Conservation (phyloP, 2,329 filamentous ascomycete genomes). For the Chalaropsis thielavioides region DNA sequence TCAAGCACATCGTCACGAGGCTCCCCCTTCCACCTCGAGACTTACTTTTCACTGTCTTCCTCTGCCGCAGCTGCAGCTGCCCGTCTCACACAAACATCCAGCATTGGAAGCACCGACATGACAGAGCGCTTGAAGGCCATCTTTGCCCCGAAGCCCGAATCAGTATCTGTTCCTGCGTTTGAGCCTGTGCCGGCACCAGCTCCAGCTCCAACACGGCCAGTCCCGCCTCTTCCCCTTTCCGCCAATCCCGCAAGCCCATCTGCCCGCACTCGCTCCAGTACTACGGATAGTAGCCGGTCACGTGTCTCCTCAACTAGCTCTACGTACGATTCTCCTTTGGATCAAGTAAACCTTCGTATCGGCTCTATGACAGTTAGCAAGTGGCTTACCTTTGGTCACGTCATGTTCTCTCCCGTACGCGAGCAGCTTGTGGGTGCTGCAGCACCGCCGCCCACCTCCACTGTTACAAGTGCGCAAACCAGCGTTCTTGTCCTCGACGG, state of each 20-base stretch:
- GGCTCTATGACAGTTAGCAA: slow-evolving; percentile 77
- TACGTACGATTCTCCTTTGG: slow-evolving; percentile 43
- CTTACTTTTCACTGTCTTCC: slow-evolving; percentile 28
- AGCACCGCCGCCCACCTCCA: not conserved
- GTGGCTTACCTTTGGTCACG: slow-evolving; percentile 73
- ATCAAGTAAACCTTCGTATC: slow-evolving; percentile 61
- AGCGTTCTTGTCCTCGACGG: slow-evolving; percentile 67
- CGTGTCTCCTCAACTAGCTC: slow-evolving; percentile 28
- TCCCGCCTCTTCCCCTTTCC: not conserved
- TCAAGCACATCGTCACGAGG: slow-evolving; percentile 44
- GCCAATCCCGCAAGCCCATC: not conserved
- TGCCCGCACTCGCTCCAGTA: not conserved
- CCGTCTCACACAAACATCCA: slow-evolving; percentile 40
- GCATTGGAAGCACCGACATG: slow-evolving; percentile 41
- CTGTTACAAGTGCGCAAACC: slow-evolving; percentile 28
- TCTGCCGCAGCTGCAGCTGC: slow-evolving; percentile 28
- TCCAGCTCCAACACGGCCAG: not conserved
- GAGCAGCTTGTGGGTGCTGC: not conserved
- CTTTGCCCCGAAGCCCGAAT: slow-evolving; percentile 26
- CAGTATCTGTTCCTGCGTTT: not conserved
- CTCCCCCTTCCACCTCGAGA: slow-evolving; percentile 41
- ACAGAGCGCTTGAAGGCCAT: slow-evolving; percentile 37
- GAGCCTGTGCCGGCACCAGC: not conserved
- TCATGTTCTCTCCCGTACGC: slow-evolving; percentile 66
- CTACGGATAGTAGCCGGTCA: slow-evolving; percentile 2